Evolutionary conservation across 2,329 filamentous ascomycete genomes (phyloP).

Genomic region (Pezicula neosporulosa): DNA sequence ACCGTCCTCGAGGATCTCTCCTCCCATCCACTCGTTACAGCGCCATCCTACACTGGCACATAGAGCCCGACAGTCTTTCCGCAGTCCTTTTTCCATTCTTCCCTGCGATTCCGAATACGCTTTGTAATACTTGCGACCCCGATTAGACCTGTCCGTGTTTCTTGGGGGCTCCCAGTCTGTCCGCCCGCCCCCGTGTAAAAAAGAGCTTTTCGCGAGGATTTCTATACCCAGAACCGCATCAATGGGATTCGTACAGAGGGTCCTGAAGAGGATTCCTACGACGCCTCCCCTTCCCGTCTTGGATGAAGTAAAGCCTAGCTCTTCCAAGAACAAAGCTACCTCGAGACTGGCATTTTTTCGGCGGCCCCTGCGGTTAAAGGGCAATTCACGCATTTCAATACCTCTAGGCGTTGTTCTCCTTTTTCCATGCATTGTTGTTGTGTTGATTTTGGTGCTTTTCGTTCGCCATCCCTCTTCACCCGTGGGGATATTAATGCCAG

Average conservation of each 20-base stretch:
- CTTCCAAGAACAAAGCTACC: conserved; percentile 31
- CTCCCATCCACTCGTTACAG: conserved; percentile 28
- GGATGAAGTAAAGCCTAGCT: conserved; percentile 37
- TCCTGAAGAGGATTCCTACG: conserved; percentile 47
- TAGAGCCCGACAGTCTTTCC: conserved; percentile 11
- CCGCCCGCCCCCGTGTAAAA: conserved; percentile 20
- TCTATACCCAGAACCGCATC: conserved; percentile 9
- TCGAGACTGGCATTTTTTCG: conserved; percentile 74
- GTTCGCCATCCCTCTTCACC: conserved; percentile 82
- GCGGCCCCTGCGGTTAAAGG: conserved; percentile 81
- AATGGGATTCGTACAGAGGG: conserved; percentile 51
- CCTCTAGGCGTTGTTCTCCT: conserved; percentile 89
- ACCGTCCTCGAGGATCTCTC: conserved; percentile 24
- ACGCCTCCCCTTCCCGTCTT: conserved; percentile 38
- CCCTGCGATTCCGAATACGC: conserved; percentile 20
- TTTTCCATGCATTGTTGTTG: conserved; percentile 87
- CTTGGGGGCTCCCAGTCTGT: conserved; percentile 8
- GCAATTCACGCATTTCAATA: conserved; percentile 89
- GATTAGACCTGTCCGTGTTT: conserved; percentile 4
- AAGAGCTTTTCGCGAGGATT: conserved; percentile 16
- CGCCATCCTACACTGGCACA: conserved; percentile 15
- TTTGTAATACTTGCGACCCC: conserved; percentile 19
- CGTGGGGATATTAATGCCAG: conserved; percentile 80
- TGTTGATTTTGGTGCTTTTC: conserved; percentile 87
- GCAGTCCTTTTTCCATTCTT: conserved; percentile 17